Evolutionary conservation across 78 protist genomes (phyloP).

Genomic region (Speleostelium caveatum): DNA sequence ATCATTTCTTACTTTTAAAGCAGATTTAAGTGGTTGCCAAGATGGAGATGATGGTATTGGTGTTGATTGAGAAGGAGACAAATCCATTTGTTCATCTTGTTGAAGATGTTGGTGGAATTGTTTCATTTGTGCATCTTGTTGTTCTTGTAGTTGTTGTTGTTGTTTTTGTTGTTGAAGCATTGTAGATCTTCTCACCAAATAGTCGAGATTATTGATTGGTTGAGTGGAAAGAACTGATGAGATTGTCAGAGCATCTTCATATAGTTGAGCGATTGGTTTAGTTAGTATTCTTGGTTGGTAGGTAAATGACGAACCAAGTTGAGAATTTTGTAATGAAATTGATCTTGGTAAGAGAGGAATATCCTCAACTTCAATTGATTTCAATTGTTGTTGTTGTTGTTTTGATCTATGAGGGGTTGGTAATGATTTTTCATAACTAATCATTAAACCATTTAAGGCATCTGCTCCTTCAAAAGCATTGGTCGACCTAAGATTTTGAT

Average conservation of each 20-base stretch:
- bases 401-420: neutral
- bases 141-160: neutral
- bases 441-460: conserved; percentile 2
- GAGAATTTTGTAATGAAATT: neutral
- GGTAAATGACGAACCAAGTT: conserved; percentile 3
- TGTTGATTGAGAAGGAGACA: neutral
- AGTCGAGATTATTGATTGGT: neutral
- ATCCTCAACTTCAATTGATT: neutral
- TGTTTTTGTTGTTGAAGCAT: conserved; percentile 21
- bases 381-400: neutral
- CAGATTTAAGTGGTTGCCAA: conserved; percentile 11
- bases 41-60: neutral
- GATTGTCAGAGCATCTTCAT: neutral
- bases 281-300: conserved; percentile 14
- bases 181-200: conserved; percentile 4
- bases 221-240: conserved; percentile 12
- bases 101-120: neutral
- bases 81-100: neutral
- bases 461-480: conserved; percentile 11
- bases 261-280: conserved; percentile 14
- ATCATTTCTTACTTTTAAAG: conserved; percentile 4
- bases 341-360: conserved; percentile 65
- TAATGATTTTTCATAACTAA: conserved; percentile 36
- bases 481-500: neutral
- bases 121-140: neutral